Evolutionary conservation across 2,329 filamentous ascomycete genomes (phyloP), one percentile per base, ranked within the genome.

Genomic region (Colletotrichum scovillei): DNA sequence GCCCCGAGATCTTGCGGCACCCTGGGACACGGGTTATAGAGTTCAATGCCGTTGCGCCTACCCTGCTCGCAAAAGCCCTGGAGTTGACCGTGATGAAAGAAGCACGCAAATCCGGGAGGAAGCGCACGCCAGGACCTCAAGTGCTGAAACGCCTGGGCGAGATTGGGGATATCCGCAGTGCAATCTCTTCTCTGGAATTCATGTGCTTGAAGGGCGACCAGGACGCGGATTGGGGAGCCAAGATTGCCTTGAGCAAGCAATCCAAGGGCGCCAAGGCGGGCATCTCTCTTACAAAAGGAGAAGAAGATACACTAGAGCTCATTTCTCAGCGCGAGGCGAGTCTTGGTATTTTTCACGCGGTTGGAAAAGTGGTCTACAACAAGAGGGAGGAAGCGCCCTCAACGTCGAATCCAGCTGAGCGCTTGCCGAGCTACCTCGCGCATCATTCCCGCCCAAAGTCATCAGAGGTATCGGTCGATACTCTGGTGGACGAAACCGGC

Each of bases 331-430:
- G 97, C 69, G 97, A 98, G 83, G 92, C 94, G 19, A 98, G 93
- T 75, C 86, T 99, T 3, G 97, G 96, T 1, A 95, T 99, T 63
- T 99, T 99, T 79, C 97, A 99, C 81, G 95, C 97, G 0, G 94
- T 98, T 14, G 97, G 96, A 4, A 98, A 97, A 80, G 94, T 99
- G 2, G 92, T 98, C 0, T 97, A 98, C 85, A 99, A 99, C 85
- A 99, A 98, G 81, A 90, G 97, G 58, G 89, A 93, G 26, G 91
- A 92, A 32, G 80, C 74, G 58, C 81, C 83, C 4, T 82, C 87
- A 14, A 77, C 81, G 9, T 79, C 80, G 9, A 83, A 86, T 38
- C 80, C 82, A 3, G 82, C 83, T 22, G 91, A 93, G 77, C 81
- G 82, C 28, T 84, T 94, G 22, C 92, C 92, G 5, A 77, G 81